These are phyloP conservation scores for Rhynchospora tenuis DNA, from an alignment of 176 grass and related monocot genomes.

Conservation along the genomic window DNA sequence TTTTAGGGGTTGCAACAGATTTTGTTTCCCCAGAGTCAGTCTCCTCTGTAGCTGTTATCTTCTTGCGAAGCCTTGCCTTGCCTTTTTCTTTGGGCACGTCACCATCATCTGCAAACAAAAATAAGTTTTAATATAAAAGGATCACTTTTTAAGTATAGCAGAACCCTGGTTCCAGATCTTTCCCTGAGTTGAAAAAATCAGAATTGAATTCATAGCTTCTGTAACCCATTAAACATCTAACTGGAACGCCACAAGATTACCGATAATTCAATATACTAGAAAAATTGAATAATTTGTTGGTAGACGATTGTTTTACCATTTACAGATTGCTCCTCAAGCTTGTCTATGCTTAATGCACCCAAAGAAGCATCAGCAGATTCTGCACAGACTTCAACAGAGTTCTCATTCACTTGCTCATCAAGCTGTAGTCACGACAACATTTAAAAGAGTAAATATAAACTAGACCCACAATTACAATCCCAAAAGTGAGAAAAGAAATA, in stretches of 20 bases:
- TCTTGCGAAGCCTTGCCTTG: conserved; percentile 31
- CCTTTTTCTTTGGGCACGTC: conserved; percentile 28
- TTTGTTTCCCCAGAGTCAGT: conserved; percentile 27
- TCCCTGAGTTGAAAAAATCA: background rate
- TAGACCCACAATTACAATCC: background rate
- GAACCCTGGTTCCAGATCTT: conserved; percentile 21
- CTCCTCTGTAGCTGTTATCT: conserved; percentile 15
- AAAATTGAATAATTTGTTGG: conserved; percentile 9
- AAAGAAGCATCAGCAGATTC: background rate
- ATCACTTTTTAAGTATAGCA: background rate
- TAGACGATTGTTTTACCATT: conserved; percentile 34
- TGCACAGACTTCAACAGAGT: conserved; percentile 1
- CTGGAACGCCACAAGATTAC: background rate
- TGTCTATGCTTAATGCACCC: conserved; percentile 5
- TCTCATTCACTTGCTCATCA: conserved; percentile 30
- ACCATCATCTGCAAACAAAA: conserved; percentile 15
- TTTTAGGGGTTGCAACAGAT: background rate
- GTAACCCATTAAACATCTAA: background rate
- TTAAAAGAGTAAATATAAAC: background rate
- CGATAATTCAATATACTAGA: background rate
- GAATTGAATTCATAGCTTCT: background rate
- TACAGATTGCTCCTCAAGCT: conserved; percentile 31
- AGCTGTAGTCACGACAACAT: conserved; percentile 30
- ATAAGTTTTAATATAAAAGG: background rate
- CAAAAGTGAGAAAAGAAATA: background rate